phyloP scores from a whole-genome alignment of 2,329 filamentous ascomycete species.

The Fonsecaea nubica region DNA sequence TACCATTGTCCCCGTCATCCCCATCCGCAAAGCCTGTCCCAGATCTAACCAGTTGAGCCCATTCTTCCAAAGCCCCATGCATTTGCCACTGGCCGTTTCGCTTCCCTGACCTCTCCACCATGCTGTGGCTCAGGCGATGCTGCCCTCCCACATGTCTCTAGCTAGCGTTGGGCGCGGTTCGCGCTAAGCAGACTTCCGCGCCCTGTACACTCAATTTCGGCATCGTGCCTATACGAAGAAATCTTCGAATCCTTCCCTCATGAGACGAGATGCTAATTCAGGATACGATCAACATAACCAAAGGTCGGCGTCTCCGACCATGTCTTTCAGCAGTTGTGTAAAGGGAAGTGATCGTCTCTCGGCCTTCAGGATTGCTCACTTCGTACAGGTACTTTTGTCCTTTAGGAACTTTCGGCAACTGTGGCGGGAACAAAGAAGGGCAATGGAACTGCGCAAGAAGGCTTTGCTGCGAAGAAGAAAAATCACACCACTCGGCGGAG shows the following conservation, averaged over 20 bases:
- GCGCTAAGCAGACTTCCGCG: conserved; percentile 6
- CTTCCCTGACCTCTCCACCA: not conserved
- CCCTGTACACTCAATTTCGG: conserved; percentile 5
- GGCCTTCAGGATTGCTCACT: not conserved
- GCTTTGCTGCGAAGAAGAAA: not conserved
- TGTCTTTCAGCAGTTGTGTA: not conserved
- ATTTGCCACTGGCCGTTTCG: conserved; percentile 9
- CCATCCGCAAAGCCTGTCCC: not conserved
- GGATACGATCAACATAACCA: not conserved
- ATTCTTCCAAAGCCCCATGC: not conserved
- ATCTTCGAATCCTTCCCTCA: not conserved
- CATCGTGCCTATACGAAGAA: not conserved
- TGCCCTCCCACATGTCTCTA: conserved; percentile 6
- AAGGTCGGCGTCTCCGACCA: conserved; percentile 11
- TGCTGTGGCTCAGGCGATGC: not conserved
- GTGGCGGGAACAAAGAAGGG: conserved; percentile 2
- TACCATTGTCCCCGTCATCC: not conserved
- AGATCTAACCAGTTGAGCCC: not conserved
- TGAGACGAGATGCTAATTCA: not conserved
- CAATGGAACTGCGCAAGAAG: not conserved
- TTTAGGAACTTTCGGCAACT: conserved; percentile 12
- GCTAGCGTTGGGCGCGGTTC: conserved; percentile 4
- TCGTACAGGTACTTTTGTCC: conserved; percentile 10
- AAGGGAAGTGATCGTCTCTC: conserved; percentile 7
- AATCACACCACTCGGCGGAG: not conserved